phyloP scores from a whole-genome alignment of 306 rosid species.

The Lupinus albus region DNA sequence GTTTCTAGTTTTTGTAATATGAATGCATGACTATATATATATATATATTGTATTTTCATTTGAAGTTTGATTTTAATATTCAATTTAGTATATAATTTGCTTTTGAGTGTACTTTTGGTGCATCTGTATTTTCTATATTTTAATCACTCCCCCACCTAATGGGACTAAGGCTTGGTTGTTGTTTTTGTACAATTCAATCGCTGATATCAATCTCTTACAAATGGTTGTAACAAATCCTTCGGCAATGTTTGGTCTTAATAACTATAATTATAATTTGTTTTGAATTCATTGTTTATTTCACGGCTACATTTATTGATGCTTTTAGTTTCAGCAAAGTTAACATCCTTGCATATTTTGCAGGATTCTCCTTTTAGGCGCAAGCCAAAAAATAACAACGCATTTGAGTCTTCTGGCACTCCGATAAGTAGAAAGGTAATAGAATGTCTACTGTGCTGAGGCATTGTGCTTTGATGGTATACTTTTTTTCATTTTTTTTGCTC shows the following conservation, averaged over 20 bases:
- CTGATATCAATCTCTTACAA: background rate
- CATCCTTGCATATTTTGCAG: slow-evolving; percentile 49
- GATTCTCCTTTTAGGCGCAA: slow-evolving; percentile 46
- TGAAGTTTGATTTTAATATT: background rate
- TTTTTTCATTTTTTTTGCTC: slow-evolving; percentile 14
- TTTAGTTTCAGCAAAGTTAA: background rate
- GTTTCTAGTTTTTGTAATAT: background rate
- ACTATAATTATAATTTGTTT: background rate
- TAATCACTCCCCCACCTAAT: too few relatives aligned
- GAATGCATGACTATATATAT: slow-evolving; percentile 11
- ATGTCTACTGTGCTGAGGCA: slow-evolving; percentile 15
- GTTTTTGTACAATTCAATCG: background rate
- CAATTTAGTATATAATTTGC: background rate
- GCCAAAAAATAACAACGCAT: slow-evolving; percentile 40
- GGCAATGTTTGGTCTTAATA: slow-evolving; percentile 3
- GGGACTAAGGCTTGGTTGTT: too few relatives aligned
- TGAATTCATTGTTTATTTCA: background rate
- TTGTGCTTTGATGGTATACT: slow-evolving; percentile 16
- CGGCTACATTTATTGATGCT: slow-evolving; percentile 16
- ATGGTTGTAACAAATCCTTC: background rate
- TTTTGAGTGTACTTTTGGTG: slow-evolving; percentile 5
- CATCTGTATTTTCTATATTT: slow-evolving; percentile 9
- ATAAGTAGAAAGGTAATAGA: slow-evolving; percentile 50
- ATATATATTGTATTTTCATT: background rate
- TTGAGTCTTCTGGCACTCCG: slow-evolving; percentile 51